Conservation (phyloP, 441 rosid genomes). For the Caryocar brasiliense region DNA sequence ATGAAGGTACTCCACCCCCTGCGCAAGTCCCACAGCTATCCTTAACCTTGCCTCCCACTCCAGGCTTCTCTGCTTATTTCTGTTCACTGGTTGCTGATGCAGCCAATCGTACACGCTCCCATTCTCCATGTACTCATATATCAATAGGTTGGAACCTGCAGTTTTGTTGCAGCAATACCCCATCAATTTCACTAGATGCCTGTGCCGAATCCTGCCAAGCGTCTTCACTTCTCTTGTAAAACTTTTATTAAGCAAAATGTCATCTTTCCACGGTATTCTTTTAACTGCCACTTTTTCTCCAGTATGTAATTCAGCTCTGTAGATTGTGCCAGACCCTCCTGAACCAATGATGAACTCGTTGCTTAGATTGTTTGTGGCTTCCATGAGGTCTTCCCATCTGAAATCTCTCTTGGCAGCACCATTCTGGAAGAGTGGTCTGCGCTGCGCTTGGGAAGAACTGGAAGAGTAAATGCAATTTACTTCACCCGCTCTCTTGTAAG, state of each 20-base stretch:
- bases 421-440: slow-evolving; percentile 43
- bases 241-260: slow-evolving; percentile 51
- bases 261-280: slow-evolving; percentile 58
- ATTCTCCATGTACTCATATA: slow-evolving; percentile 80
- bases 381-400: slow-evolving; percentile 69
- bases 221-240: slow-evolving; percentile 67
- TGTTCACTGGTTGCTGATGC: slow-evolving; percentile 28
- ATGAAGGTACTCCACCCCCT: slow-evolving; percentile 80
- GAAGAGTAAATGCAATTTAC: slow-evolving; percentile 41
- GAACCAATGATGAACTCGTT: slow-evolving; percentile 77
- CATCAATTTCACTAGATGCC: slow-evolving; percentile 69
- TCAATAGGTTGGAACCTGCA: slow-evolving; percentile 59
- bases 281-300: slow-evolving; percentile 68
- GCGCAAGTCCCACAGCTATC: slow-evolving; percentile 68
- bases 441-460: slow-evolving; percentile 48
- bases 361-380: slow-evolving; percentile 56
- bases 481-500: slow-evolving; percentile 25
- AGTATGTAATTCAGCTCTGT: slow-evolving; percentile 44
- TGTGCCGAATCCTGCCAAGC: slow-evolving; percentile 63
- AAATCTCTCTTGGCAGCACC: slow-evolving; percentile 49
- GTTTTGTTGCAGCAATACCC: slow-evolving; percentile 58
- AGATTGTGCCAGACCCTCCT: slow-evolving; percentile 78
- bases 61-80: slow-evolving; percentile 37
- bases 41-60: slow-evolving; percentile 71
- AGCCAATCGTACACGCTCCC: slow-evolving; percentile 91